A percentile compares a stretch with the other conserved stretches of the same genome.
Conservation (phyloP, 2,329 filamentous ascomycete genomes). For the Neofusicoccum sp. region DNA sequence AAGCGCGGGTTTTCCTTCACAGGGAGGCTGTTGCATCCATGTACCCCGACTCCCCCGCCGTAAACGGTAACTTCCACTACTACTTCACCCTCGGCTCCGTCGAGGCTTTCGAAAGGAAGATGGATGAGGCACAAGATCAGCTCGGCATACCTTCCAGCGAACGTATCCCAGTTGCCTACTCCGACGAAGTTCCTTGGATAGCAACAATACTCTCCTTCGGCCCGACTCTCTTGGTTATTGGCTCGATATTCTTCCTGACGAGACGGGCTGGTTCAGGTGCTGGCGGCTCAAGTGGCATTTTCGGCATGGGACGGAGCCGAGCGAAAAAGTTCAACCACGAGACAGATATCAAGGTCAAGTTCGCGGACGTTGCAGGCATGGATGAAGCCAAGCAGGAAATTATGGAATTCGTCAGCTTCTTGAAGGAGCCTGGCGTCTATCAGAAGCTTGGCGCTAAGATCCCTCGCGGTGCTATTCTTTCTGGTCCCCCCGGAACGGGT, state of each 20-base stretch:
- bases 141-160: constrained; percentile 83
- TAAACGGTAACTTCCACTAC: constrained; percentile 72
- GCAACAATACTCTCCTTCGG: constrained; percentile 76
- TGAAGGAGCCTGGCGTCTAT: constrained; percentile 90
- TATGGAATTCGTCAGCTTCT: constrained; percentile 98
- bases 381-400: constrained; percentile 98
- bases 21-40: constrained; percentile 68
- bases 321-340: constrained; percentile 98
- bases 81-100: constrained; percentile 95
- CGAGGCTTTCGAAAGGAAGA: constrained; percentile 83
- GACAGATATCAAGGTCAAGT: constrained; percentile 94
- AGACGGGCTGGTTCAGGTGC: constrained; percentile 66
- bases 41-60: constrained; percentile 73
- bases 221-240: constrained; percentile 82
- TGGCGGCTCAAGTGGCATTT: constrained; percentile 71
- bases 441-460: constrained; percentile 96
- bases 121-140: constrained; percentile 85
- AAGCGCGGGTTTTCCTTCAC: constrained; percentile 78
- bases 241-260: constrained; percentile 75
- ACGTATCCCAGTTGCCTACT: constrained; percentile 88
- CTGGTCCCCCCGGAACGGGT: constrained; percentile 96
- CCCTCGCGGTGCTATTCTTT: constrained; percentile 91
- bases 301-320: constrained; percentile 92
- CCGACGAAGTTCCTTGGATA: constrained; percentile 70
- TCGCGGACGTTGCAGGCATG: constrained; percentile 93